Percentiles rank a stretch among this genome's conserved stretches.
These are phyloP conservation scores for Quercus ilex DNA, from an alignment of 306 rosid genomes.

Conservation along the genomic window DNA sequence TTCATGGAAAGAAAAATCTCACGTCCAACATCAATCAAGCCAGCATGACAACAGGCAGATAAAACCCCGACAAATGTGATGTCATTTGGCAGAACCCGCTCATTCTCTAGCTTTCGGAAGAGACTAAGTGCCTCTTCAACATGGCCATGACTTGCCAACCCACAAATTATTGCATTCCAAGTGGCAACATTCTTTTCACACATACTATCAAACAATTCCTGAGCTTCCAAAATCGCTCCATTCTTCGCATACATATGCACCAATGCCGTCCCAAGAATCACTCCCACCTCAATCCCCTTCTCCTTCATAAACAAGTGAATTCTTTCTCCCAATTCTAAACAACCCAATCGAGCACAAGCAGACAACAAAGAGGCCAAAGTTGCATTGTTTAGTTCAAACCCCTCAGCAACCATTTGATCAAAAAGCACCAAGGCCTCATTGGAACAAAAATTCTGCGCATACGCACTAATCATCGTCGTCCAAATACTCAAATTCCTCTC, in stretches of 20 bases:
- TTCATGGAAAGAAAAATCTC: slow-evolving; percentile 33
- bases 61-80: slow-evolving; percentile 42
- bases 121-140: slow-evolving; percentile 35
- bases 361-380: slow-evolving; percentile 44
- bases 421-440: slow-evolving; percentile 44
- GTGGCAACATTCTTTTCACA: slow-evolving; percentile 39
- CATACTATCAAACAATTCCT: slow-evolving; percentile 36
- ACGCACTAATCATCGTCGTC: slow-evolving; percentile 41
- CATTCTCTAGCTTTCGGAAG: slow-evolving; percentile 30
- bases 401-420: slow-evolving; percentile 28
- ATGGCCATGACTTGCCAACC: slow-evolving; percentile 39
- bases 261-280: slow-evolving; percentile 47
- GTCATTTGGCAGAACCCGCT: slow-evolving; percentile 32
- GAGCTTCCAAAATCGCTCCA: slow-evolving; percentile 28
- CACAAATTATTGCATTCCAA: slow-evolving; percentile 52
- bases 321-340: slow-evolving; percentile 35
- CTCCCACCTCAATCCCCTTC: slow-evolving; percentile 36
- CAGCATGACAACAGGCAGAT: slow-evolving; percentile 50
- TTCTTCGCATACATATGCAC: slow-evolving; percentile 45
- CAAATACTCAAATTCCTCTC: slow-evolving; percentile 30
- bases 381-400: slow-evolving; percentile 38
- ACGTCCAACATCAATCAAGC: slow-evolving; percentile 38
- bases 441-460: slow-evolving; percentile 37
- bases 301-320: slow-evolving; percentile 33
- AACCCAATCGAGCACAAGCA: slow-evolving; percentile 43